Evolutionary conservation across 768 basidiomycete species (phyloP), one percentile per base, ranked within the genome.

Genomic region (Sistotremastrum suecicum): DNA sequence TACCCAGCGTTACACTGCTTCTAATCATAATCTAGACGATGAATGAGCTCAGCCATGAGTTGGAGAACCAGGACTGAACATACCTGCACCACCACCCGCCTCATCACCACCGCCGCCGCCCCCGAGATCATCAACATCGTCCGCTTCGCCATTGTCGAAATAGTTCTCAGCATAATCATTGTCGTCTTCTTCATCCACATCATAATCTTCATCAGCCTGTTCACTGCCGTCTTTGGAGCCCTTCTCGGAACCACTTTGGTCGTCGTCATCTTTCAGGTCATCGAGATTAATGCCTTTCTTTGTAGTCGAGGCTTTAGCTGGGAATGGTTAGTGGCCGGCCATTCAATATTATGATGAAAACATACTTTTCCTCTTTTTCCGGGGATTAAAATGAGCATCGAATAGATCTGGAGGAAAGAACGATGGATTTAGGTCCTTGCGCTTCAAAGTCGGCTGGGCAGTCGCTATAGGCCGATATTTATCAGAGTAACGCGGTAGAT

Each of bases 81-180:
- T 50, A 59, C 54, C 53, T 40, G 43, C 44, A 7, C 75, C 78
- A 48, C 75, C 81, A 36, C 76, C 80, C 32, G 74, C 81, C 37
- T 72, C 82, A 11, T 74, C 83, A 9, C 61, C 72, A 3, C 72
- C 83, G 7, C 70, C 80, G 0, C 76, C 80, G 6, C 74, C 86
- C 4, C 80, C 84, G 20, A 84, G 60, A 54, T 86, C 80, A 54
- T 90, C 87, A 45, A 73, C 60, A 55, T 89, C 83, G 44, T 89
- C 86, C 3, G 69, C 78, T 61, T 88, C 86, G 11, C 86, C 86
- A 45, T 87, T 88, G 59, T 90, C 86, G 58, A 90, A 90, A 68
- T 90, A 89, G 57, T 90, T 86, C 50, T 83, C 82, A 3, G 81
- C 86, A 50, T 90, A 90, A 51, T 90, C 87, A 52, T 90, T 88